Percentiles rank a stretch among this genome's conserved stretches.
Evolutionary conservation across 805 yeast species (phyloP).

Genomic region (Candida schatavii): DNA sequence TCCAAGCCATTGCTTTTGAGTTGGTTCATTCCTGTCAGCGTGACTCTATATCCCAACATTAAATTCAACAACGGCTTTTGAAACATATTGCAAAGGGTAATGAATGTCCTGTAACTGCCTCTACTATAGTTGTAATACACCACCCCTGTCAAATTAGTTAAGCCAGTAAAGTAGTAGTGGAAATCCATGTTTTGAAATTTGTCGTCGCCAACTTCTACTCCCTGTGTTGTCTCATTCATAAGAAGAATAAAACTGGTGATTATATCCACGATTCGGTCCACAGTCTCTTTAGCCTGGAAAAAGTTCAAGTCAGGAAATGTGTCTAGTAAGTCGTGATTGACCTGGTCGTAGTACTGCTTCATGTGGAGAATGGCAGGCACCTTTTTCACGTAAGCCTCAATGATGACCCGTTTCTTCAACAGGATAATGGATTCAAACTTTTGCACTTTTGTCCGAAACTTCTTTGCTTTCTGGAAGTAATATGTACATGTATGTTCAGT

Average conservation of each 20-base stretch:
- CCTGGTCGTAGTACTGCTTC: slow-evolving; percentile 8
- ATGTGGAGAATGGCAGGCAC: slow-evolving; percentile 8
- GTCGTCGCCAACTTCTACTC: slow-evolving; percentile 13
- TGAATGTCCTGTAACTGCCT: slow-evolving; percentile 34
- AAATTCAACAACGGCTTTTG: slow-evolving; percentile 25
- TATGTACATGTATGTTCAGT: slow-evolving; percentile 9
- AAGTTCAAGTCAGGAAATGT: slow-evolving; percentile 19
- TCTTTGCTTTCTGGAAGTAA: slow-evolving; percentile 1
- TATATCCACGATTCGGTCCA: slow-evolving; percentile 18
- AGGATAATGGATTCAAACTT: slow-evolving; percentile 6
- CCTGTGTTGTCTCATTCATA: slow-evolving; percentile 11
- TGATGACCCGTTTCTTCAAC: background rate
- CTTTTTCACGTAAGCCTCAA: slow-evolving; percentile 4
- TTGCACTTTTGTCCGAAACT: slow-evolving; percentile 2
- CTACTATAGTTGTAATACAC: slow-evolving; percentile 33
- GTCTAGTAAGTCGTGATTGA: slow-evolving; percentile 15
- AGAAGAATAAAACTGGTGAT: slow-evolving; percentile 28
- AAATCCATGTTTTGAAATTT: slow-evolving; percentile 6
- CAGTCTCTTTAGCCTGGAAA: slow-evolving; percentile 15
- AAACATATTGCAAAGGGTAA: slow-evolving; percentile 37
- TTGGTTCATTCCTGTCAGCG: background rate
- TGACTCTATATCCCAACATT: slow-evolving; percentile 12
- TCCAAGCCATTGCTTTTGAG: background rate
- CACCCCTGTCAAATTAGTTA: slow-evolving; percentile 40
- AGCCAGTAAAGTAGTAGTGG: slow-evolving; percentile 30